Evolutionary conservation across 2,329 filamentous ascomycete genomes (phyloP), one percentile per base, ranked within the genome.

Genomic region (Penicillium sp.): DNA sequence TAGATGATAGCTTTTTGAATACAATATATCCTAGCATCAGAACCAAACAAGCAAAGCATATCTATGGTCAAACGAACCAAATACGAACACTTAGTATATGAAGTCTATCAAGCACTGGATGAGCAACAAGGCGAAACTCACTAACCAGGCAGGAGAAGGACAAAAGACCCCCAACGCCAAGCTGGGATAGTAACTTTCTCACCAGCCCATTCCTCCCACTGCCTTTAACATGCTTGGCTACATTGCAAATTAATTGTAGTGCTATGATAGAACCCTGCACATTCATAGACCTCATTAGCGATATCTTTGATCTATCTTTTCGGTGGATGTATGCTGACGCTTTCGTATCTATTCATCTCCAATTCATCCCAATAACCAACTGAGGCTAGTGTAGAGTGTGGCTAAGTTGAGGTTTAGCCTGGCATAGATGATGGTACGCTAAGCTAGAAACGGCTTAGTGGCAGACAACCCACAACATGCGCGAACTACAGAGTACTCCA

Each of bases 191-290:
- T 55, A 29, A 61, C 62, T 23, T 59, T 64, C 38, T 59, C 48
- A 8, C 61, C 63, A 43, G 58, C 59, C 64, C 63, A 65, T 32
- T 38, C 39, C 39, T 52, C 47, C 62, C 61, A 26, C 55, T 55
- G 11, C 43, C 46, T 44, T 51, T 55, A 3, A 30, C 2, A 5
- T 23, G 23, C 23, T 23, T 23, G 23, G 23, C 5, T 23, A 5
- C 5, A 23, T 23, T 23, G 23, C 5, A 23, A 23, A 23, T 23
- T 23, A 5, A 23, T 3, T 3, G 23, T 23, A 23, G 23, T 23
- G 23, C 23, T 23, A 23, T 23, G 23, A 5, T 23, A 23, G 23
- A 23, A 23, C 5, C 5, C 23, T 23, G 5, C 5, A 5, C 23
- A 23, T 23, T 23, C 5, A 23, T 3, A 5, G 23, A 23, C 3